Evolutionary conservation across 345 rosid species (phyloP).

Genomic region (Pistacia vera): DNA sequence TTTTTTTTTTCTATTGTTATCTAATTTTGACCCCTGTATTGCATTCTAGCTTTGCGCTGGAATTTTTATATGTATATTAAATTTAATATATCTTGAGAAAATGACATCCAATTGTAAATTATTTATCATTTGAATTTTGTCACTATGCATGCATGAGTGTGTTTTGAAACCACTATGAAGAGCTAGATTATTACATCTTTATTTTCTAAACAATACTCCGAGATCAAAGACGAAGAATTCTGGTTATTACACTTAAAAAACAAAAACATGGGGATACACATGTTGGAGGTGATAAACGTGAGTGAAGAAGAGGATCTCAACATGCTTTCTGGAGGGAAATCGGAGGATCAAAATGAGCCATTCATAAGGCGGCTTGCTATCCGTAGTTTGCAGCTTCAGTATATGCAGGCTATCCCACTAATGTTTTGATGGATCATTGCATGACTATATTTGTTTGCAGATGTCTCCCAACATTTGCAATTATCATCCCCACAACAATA

Average conservation of each 20-base stretch:
- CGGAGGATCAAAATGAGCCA: slow-evolving; percentile 36
- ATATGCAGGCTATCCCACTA: slow-evolving; percentile 42
- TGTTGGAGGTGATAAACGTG: not conserved
- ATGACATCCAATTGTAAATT: no score
- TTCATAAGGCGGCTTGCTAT: slow-evolving; percentile 26
- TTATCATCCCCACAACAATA: slow-evolving; percentile 27
- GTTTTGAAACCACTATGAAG: no score
- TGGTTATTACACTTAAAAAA: not conserved
- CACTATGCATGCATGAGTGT: no score
- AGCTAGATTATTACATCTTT: no score
- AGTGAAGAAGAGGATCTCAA: not conserved
- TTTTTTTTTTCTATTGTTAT: no score
- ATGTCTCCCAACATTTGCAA: slow-evolving; percentile 29
- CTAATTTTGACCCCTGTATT: no score
- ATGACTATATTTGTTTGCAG: slow-evolving; percentile 6
- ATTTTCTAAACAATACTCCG: no score
- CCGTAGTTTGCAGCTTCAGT: slow-evolving; percentile 39
- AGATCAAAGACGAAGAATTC: no score
- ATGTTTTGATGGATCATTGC: slow-evolving; percentile 32
- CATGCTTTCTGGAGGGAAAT: slow-evolving; percentile 26
- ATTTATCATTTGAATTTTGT: no score
- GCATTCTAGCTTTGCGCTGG: no score
- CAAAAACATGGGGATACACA: not conserved
- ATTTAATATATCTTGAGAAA: no score
- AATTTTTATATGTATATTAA: no score